Base-by-base conservation (phyloP, 495 filamentous ascomycete genomes). In the Penicillium egyptiacum region DNA sequence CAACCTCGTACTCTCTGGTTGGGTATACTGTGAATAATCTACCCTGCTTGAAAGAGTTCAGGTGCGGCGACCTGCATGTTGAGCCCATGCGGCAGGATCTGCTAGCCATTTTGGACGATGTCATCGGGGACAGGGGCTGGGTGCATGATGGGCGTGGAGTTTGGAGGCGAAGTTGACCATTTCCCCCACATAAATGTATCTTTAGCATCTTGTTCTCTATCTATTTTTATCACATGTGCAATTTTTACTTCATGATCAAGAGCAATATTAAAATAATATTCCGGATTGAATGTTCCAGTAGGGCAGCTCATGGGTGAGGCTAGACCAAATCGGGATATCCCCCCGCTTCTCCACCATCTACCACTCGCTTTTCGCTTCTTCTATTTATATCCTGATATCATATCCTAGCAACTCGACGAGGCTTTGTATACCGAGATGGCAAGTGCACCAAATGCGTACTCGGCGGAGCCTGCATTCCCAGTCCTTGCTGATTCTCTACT, bases 1-100 rank as follows among this genome's bases (percentile, higher is more conserved):
- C 68, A 28, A 75, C 73, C 2, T 68, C 68, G 1, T 79, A 77
- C 56, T 63, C 68, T 16, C 57, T 79, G 11, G 67, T 77, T 49
- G 72, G 62, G 4, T 70, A 69, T 39, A 50, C 63, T 16, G 63
- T 78, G 19, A 55, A 54, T 11, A 56, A 66, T 7, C 43, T 71
- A 19, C 51, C 60, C 1, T 55, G 50, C 4, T 54, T 77, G n/a
- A 26, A 43, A 4, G 58, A 65, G 28, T 74, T 77, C 28, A 50
- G 41, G 2, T 62, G 65, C 19, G 56, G 62, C 31, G 75, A 77
- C 41, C 68, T 68, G 37, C 62, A 69, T 12, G 58, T 68, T 9
- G 66, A 72, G 16, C 62, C 66, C 4, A 60, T 75, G 9, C 64
- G 64, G 37, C 45, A 65, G 11, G 70, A 75, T 8, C 35, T 77